Percentiles rank a stretch among this genome's conserved stretches.
Evolutionary conservation across 1,284 basidiomycete species (phyloP).

Genomic region (Phaffia rhodozyma): DNA sequence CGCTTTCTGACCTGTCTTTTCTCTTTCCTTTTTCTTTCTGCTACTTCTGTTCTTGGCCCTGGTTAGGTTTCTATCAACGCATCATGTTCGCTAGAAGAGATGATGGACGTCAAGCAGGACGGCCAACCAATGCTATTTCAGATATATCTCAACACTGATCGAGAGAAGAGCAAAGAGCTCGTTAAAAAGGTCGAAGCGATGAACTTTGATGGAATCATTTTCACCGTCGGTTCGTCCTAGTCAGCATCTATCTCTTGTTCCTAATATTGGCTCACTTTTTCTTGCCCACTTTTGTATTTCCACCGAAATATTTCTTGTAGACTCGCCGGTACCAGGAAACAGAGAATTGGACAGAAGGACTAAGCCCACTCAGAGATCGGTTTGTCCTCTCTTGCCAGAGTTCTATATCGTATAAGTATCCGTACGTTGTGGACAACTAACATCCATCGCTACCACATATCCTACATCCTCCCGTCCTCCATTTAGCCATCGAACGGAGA

Average conservation of each 20-base stretch:
- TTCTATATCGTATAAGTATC: too few relatives aligned
- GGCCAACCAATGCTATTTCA: conserved; percentile 38
- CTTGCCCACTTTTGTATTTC: not conserved
- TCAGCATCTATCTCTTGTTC: not conserved
- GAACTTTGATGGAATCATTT: conserved; percentile 37
- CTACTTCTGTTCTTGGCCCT: not conserved
- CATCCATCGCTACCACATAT: too few relatives aligned
- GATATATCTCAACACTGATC: conserved; percentile 46
- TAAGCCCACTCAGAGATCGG: not conserved
- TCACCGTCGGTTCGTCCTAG: conserved; percentile 33
- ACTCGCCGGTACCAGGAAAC: conserved; percentile 38
- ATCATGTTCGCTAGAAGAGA: conserved; percentile 41
- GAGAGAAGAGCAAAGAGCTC: conserved; percentile 35
- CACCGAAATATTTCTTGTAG: not conserved
- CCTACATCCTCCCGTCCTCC: too few relatives aligned
- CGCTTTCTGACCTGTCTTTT: too few relatives aligned
- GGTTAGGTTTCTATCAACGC: conserved; percentile 35
- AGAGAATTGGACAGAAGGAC: conserved; percentile 37
- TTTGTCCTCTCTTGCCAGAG: too few relatives aligned
- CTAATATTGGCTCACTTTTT: not conserved
- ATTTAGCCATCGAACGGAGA: conserved; percentile 24
- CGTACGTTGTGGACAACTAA: too few relatives aligned
- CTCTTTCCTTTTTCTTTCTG: too few relatives aligned
- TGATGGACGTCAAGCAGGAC: conserved; percentile 35
- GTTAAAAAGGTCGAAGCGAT: conserved; percentile 39